These are phyloP conservation scores for Cercospora sp. DNA, from an alignment of 2,329 filamentous ascomycete genomes.

Conservation along the genomic window DNA sequence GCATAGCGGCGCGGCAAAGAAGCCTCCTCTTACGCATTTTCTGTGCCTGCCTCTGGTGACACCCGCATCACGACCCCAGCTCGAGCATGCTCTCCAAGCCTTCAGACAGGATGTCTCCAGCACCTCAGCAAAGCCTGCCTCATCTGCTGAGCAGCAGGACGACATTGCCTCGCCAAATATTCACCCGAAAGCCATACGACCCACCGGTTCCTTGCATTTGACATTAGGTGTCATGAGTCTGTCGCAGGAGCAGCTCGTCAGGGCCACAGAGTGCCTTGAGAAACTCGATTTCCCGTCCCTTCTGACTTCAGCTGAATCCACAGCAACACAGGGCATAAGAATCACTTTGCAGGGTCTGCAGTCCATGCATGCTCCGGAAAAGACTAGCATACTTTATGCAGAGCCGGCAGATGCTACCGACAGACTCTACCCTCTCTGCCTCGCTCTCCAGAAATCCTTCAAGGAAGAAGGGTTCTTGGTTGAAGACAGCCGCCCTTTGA, in stretches of 20 bases:
- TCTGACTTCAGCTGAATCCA: slow-evolving; percentile 16
- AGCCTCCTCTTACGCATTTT: slow-evolving; percentile 67
- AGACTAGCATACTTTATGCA: slow-evolving; percentile 66
- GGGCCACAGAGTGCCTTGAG: slow-evolving; percentile 46
- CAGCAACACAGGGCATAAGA: slow-evolving; percentile 17
- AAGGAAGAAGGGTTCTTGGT: slow-evolving; percentile 57
- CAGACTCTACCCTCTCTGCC: slow-evolving; percentile 59
- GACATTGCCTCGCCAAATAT: slow-evolving; percentile 13
- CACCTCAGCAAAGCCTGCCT: background rate
- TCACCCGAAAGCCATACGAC: slow-evolving; percentile 64
- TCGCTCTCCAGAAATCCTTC: slow-evolving; percentile 58
- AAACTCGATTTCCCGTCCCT: slow-evolving; percentile 31
- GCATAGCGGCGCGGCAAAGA: slow-evolving; percentile 34
- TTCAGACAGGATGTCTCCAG: slow-evolving; percentile 61
- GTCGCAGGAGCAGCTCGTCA: slow-evolving; percentile 51
- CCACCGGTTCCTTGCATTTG: slow-evolving; percentile 77
- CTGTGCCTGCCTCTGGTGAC: slow-evolving; percentile 73
- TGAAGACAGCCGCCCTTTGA: slow-evolving; percentile 62
- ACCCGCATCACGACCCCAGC: slow-evolving; percentile 59
- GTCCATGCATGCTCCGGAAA: slow-evolving; percentile 61
- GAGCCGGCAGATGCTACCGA: slow-evolving; percentile 57
- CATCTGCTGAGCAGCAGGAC: background rate
- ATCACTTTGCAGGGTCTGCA: slow-evolving; percentile 53
- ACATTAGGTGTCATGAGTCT: slow-evolving; percentile 87
- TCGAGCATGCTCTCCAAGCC: slow-evolving; percentile 61